Evolutionary conservation across 2,329 filamentous ascomycete genomes (phyloP).

Genomic region (Corynespora cassiicola): DNA sequence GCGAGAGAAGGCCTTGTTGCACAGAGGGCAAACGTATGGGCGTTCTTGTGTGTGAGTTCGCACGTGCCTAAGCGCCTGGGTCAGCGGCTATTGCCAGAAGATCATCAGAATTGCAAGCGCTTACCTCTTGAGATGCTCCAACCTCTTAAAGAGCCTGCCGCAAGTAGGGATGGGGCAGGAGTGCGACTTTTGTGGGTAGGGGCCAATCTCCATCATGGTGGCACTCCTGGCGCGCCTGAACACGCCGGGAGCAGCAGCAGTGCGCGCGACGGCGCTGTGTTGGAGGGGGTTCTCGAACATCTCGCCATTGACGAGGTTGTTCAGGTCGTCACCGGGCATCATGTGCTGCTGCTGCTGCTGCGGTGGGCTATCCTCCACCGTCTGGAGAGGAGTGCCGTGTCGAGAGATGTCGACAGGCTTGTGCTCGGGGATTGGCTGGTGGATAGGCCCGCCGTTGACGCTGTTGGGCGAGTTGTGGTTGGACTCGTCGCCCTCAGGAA

Average conservation of each 20-base stretch:
- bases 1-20: slow-evolving; percentile 98
- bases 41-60: slow-evolving; percentile 99
- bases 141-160: slow-evolving; percentile 95
- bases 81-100: slow-evolving; percentile 58
- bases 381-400: slow-evolving; percentile 87
- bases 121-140: slow-evolving; percentile 99
- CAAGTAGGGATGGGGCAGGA: slow-evolving; percentile 99
- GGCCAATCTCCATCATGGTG: slow-evolving; percentile 94
- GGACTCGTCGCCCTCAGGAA: slow-evolving; percentile 79
- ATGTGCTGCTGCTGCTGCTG: slow-evolving; percentile 76
- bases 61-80: slow-evolving; percentile 78
- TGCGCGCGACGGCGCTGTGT: slow-evolving; percentile 65
- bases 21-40: slow-evolving; percentile 96
- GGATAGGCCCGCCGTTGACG: slow-evolving; percentile 62
- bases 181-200: slow-evolving; percentile 97
- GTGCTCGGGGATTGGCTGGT: slow-evolving; percentile 74
- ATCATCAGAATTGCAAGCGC: slow-evolving; percentile 52
- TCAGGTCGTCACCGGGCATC: slow-evolving; percentile 73
- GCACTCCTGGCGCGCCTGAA: slow-evolving; percentile 91
- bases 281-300: slow-evolving; percentile 54
- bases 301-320: slow-evolving; percentile 48
- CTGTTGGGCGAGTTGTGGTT: slow-evolving; percentile 81
- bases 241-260: slow-evolving; percentile 70
- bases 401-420: slow-evolving; percentile 82
- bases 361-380: slow-evolving; percentile 80